Evolutionary conservation across 148 eudicot genomes (phyloP), one percentile per base, ranked within the genome.

Genomic region (Heliamphora exappendiculata): DNA sequence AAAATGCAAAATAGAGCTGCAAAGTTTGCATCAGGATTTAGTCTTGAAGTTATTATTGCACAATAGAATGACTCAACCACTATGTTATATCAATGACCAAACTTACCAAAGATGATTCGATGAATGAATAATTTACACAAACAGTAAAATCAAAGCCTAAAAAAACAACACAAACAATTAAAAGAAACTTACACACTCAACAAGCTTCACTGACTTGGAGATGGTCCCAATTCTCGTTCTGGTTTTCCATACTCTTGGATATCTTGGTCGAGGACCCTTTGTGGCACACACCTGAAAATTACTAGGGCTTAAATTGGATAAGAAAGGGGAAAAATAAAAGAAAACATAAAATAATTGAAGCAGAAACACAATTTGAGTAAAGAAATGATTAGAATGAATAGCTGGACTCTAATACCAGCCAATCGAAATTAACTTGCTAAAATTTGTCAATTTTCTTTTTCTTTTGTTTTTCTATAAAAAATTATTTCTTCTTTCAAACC

Each of bases 181-280:
- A 73, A 29, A 76, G 58, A 19, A 71, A 81, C 90, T 82, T 88
- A 93, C 98, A 83, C 93, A 88, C 78, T 93, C 88, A 78, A 90
- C 97, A 72, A 93, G 90, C 87, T 91, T 91, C 37, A 81, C 70
- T 31, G 98, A 85, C 73, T 93, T 93, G 57, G 98, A 91, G 45
- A 91, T 86, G 75, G 98, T 93, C 76, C 98, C 98, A 76, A 91
- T 85, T 68, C 65, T 86, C 76, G 81, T 88, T 22, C 78, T 88
- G 76, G 88, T 83, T 84, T 87, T 93, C 98, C 98, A 93, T 28
- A 93, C 98, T 42, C 98, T 86, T 53, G 98, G 97, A 77, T 83
- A 90, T 76, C 98, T 91, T 22, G 92, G 98, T 79, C 98, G 90
- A 85, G 98, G 97, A 81, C 98, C 98, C 84, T 86, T 93, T 60